Evolutionary conservation across 108 stramenopile species (phyloP).

Genomic region (Skeletonema menzelii): DNA sequence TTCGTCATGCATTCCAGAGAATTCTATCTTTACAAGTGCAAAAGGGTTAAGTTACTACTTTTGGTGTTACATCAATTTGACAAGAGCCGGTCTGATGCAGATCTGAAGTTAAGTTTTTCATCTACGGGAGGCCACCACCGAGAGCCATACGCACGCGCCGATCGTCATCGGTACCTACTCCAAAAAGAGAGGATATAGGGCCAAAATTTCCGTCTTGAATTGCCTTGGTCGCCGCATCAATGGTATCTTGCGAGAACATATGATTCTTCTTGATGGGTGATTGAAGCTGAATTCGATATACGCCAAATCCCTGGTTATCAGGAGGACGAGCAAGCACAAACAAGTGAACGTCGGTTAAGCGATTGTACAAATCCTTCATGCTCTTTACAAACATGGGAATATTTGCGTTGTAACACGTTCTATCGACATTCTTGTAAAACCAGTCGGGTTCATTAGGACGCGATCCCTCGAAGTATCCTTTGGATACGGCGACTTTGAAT

Average conservation of each 20-base stretch:
- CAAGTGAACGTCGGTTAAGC: neutral
- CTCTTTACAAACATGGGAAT: conserved; percentile 2
- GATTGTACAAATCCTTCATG: neutral
- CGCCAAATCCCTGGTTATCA: neutral
- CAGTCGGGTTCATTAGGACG: conserved; percentile 7
- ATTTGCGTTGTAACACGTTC: neutral
- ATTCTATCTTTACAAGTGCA: too few species aligned
- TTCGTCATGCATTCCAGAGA: too few species aligned
- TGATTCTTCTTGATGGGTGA: neutral
- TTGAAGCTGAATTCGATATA: neutral
- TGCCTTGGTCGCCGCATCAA: neutral
- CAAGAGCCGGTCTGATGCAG: too few species aligned
- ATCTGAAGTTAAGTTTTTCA: too few species aligned
- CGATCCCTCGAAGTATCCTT: conserved; percentile 21
- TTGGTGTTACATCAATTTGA: too few species aligned
- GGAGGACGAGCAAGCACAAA: neutral
- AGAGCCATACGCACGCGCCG: neutral
- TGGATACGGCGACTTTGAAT: conserved; percentile 10
- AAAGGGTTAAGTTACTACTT: too few species aligned
- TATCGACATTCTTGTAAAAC: neutral
- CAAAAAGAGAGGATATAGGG: neutral
- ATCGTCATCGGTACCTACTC: neutral
- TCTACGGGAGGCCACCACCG: neutral
- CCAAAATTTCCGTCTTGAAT: neutral
- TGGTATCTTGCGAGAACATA: neutral